Percentiles rank a stretch among this genome's conserved stretches.
phyloP scores from a whole-genome alignment of 306 rosid species.

The Mucuna pruriens region DNA sequence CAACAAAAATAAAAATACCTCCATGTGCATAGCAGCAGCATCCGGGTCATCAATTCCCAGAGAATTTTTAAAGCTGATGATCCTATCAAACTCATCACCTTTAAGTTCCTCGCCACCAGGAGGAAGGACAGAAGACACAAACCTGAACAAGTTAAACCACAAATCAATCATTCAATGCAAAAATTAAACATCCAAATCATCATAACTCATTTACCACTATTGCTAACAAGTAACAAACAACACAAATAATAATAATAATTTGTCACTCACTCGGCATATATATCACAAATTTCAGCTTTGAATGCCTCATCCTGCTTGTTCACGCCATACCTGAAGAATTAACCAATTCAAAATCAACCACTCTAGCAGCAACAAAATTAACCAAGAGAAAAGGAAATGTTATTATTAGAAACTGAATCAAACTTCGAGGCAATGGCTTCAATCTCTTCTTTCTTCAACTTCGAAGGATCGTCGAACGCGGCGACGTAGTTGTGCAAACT shows the following conservation, averaged over 20 bases:
- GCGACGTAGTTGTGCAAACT: slow-evolving; percentile 86
- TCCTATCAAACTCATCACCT: slow-evolving; percentile 84
- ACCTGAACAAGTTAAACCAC: slow-evolving; percentile 49
- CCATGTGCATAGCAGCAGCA: slow-evolving; percentile 97
- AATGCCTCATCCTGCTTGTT: slow-evolving; percentile 91
- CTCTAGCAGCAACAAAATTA: background rate
- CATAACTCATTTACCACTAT: slow-evolving; percentile 17
- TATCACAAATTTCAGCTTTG: slow-evolving; percentile 80
- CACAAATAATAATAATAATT: background rate
- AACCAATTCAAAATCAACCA: slow-evolving; percentile 17
- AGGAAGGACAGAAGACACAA: slow-evolving; percentile 81
- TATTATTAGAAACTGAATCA: slow-evolving; percentile 32
- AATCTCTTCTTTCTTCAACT: slow-evolving; percentile 78
- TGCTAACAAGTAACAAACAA: slow-evolving; percentile 5
- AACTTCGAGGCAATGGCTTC: slow-evolving; percentile 82
- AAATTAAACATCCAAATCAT: slow-evolving; percentile 10
- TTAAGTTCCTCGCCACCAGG: slow-evolving; percentile 80
- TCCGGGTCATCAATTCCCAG: slow-evolving; percentile 96
- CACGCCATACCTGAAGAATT: slow-evolving; percentile 72
- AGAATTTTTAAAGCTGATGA: slow-evolving; percentile 73
- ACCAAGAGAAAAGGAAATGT: background rate
- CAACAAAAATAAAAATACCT: slow-evolving; percentile 55
- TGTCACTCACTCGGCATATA: slow-evolving; percentile 67
- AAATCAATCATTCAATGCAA: slow-evolving; percentile 27
- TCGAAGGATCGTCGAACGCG: slow-evolving; percentile 64